Evolutionary conservation across 345 rosid species (phyloP).

Genomic region (Bruguiera parviflora): DNA sequence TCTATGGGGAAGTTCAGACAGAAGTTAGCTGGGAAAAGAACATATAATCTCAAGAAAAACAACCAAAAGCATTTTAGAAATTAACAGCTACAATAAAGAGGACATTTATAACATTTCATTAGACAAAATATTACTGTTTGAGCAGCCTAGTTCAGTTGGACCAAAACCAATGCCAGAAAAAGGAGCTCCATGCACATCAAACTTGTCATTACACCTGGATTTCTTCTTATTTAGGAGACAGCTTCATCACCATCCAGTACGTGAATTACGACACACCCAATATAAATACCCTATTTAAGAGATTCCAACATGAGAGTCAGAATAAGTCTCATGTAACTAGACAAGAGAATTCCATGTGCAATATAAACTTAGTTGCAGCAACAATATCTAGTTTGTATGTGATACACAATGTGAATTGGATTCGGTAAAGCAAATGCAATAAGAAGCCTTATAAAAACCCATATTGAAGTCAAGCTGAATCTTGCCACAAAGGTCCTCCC

Average conservation of each 20-base stretch:
- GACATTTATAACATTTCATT: constrained; percentile 13
- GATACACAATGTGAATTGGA: constrained; percentile 2
- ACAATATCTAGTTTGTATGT: constrained; percentile 10
- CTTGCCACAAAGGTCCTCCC: background rate
- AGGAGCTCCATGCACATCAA: constrained; percentile 59
- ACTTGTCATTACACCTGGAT: constrained; percentile 69
- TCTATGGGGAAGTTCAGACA: constrained; percentile 1
- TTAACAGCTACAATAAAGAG: constrained; percentile 16
- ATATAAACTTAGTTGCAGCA: constrained; percentile 24
- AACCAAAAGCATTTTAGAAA: constrained; percentile 11
- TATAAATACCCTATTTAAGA: constrained; percentile 80
- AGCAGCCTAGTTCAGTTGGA: constrained; percentile 34
- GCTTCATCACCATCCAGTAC: constrained; percentile 74
- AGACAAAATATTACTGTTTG: constrained; percentile 24
- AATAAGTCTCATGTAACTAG: constrained; percentile 40
- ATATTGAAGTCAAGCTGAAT: background rate
- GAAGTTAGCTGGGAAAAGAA: constrained; percentile 1
- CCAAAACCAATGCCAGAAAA: constrained; percentile 42
- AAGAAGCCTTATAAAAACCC: constrained; percentile 10
- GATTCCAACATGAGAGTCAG: constrained; percentile 65
- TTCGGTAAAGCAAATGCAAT: constrained; percentile 9
- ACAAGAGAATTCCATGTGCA: constrained; percentile 38
- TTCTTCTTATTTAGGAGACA: constrained; percentile 81
- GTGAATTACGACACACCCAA: constrained; percentile 72
- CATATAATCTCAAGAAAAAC: constrained; percentile 4